Percentiles rank a stretch among this genome's conserved stretches.
phyloP scores from a whole-genome alignment of 352 stramenopile species.

The Phytophthora cajani region DNA sequence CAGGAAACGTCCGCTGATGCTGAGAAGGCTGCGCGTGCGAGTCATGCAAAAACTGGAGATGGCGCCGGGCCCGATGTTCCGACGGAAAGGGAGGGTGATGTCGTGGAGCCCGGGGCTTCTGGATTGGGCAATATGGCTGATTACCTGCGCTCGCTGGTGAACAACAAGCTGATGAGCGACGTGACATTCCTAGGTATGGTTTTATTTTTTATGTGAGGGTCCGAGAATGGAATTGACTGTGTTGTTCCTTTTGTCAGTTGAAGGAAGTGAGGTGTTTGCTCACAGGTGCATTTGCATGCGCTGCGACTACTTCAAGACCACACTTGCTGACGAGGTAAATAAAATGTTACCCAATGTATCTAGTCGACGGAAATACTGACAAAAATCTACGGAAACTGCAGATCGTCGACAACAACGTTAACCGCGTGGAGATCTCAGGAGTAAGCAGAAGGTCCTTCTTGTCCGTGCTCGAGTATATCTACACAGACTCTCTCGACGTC shows the following conservation, averaged over 20 bases:
- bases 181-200: constrained; percentile 73
- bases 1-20: neutral
- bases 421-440: constrained; percentile 88
- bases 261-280: constrained; percentile 75
- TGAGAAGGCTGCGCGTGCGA: neutral
- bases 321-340: constrained; percentile 68
- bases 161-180: constrained; percentile 84
- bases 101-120: neutral
- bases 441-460: constrained; percentile 91
- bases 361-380: neutral
- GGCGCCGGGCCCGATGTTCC: neutral
- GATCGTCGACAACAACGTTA: constrained; percentile 80
- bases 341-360: neutral
- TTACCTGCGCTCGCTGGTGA: constrained; percentile 72
- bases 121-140: constrained; percentile 34
- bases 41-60: neutral
- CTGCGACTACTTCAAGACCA: constrained; percentile 92
- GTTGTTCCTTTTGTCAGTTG: constrained; percentile 44
- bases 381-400: constrained; percentile 32
- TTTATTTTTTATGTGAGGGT: no score
- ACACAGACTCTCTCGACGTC: constrained; percentile 92
- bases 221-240: neutral
- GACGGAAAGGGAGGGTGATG: neutral
- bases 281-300: constrained; percentile 91
- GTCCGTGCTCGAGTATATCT: constrained; percentile 93